Base-by-base conservation (phyloP, 179 eudicot species). In the Camellia oleifera region DNA sequence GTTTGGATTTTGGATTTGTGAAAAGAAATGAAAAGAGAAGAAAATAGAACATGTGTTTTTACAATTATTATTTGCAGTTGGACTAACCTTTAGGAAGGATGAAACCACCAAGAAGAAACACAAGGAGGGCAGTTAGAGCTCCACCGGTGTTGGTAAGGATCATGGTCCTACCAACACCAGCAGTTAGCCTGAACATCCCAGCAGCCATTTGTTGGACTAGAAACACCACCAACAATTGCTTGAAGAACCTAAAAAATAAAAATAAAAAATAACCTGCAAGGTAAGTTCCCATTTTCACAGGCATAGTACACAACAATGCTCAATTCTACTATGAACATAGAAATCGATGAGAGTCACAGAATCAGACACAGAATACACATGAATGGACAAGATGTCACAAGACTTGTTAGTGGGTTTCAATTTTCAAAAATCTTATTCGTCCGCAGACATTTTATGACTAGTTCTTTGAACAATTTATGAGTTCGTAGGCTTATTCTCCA, bases 201-300 rank as follows among this genome's bases (percentile, higher is more conserved):
- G 97, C 92, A 17, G 98, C 97, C 98, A 90, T 94, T 90, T 94
- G 99, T 67, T 96, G 99, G 84, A 94, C 87, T 42, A 87, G 83
- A 84, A 96, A 96, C 57, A 92, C 86, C 85, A 92, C 40, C 78
- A 96, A 60, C 3, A 91, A 83, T 64, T 92, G 96, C 93, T 92
- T 92, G 87, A 96, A 96, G 84, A 89, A 96, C 91, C 98, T 94
- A 82, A 20, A 20, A 20, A 20, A 20, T 20, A 60, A 79, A 26
- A 23, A 0, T 48, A 42, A 50, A 32, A 77, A 6, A 69, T 63
- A 45, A 10, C 1, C 32, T 5, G 13, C 68, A 78, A 9, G 15
- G 54, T 80, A 63, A 78, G 45, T 80, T 26, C 32, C 32, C 32
- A 26, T 26, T 26, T 26, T 26, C 32, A 26, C 32, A 26, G 32